phyloP scores from a whole-genome alignment of 208 protist species.

The Trypanosoma brucei region DNA sequence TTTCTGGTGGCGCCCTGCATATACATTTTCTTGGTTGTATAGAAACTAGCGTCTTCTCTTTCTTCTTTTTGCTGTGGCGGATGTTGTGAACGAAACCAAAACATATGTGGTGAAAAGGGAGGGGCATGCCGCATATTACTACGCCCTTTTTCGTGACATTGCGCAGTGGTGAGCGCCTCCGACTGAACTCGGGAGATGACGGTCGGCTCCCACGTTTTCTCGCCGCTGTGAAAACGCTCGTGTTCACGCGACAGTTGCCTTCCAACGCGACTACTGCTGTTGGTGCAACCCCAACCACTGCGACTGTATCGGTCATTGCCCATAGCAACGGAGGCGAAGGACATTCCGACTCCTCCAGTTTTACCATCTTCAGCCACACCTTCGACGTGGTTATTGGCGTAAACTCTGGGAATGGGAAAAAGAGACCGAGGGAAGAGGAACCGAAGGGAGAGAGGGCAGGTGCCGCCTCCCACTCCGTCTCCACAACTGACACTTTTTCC shows the following conservation, averaged over 20 bases:
- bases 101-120: background rate
- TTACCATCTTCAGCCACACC: background rate
- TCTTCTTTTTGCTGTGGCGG: no score
- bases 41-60: no score
- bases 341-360: background rate
- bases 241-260: background rate
- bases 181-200: conserved; percentile 10
- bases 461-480: background rate
- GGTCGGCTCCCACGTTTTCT: background rate
- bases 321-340: background rate
- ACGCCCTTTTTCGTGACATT: conserved; percentile 51
- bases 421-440: no score
- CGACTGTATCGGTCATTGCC: background rate
- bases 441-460: no score
- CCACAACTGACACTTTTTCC: background rate
- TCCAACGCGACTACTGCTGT: no score
- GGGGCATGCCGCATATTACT: conserved; percentile 34
- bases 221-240: background rate
- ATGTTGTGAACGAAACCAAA: no score
- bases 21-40: no score
- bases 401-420: no score
- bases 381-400: background rate
- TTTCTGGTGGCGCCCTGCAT: no score
- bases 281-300: background rate
- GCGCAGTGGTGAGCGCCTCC: conserved; percentile 33